A percentile compares a stretch with the other conserved stretches of the same genome.
These are phyloP conservation scores for Ailanthus altissimus DNA, from an alignment of 345 rosid genomes.

Conservation along the genomic window DNA sequence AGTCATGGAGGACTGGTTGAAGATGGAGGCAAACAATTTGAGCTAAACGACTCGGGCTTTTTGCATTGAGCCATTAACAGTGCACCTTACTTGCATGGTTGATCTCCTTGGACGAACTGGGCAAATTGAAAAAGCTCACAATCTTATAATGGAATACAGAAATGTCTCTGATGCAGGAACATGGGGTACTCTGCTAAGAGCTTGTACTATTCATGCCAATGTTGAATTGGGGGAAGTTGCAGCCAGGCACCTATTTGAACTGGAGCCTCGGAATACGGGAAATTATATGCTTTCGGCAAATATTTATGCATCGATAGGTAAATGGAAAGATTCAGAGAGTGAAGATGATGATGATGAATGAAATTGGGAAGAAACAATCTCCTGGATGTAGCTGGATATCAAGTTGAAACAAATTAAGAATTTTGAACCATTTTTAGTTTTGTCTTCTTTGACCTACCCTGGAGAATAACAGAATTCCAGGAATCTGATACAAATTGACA, in stretches of 20 bases:
- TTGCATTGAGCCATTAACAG: conserved; percentile 37
- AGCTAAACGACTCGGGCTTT: conserved; percentile 39
- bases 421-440: not conserved
- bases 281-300: conserved; percentile 56
- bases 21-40: conserved; percentile 48
- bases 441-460: not conserved
- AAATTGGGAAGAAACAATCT: conserved; percentile 37
- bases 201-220: conserved; percentile 54
- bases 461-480: not conserved
- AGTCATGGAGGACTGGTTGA: conserved; percentile 56
- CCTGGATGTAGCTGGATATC: conserved; percentile 59
- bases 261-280: conserved; percentile 54
- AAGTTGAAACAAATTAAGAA: conserved; percentile 10
- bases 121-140: conserved; percentile 51
- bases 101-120: conserved; percentile 62
- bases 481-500: not conserved
- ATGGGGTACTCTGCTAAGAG: conserved; percentile 65
- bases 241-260: conserved; percentile 46
- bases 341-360: conserved; percentile 44
- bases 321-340: conserved; percentile 60
- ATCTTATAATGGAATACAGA: conserved; percentile 35
- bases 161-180: conserved; percentile 42
- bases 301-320: conserved; percentile 49
- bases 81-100: conserved; percentile 59
- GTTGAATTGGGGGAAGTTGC: conserved; percentile 52